These are phyloP conservation scores for Pythium rhizo-oryzae DNA, from an alignment of 352 stramenopile species.

Conservation along the genomic window DNA sequence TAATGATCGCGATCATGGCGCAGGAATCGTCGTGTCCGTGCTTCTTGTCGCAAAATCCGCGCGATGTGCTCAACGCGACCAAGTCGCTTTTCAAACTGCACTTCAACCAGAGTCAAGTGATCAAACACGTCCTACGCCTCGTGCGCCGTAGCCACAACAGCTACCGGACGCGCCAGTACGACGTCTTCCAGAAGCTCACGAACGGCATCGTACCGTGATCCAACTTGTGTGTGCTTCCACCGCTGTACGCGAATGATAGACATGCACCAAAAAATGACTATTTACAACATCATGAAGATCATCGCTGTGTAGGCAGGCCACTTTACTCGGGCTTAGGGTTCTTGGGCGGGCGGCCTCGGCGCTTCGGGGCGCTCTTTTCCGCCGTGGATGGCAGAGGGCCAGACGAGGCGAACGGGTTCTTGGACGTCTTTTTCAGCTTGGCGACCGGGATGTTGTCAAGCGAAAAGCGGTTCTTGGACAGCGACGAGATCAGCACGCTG, in stretches of 20 bases:
- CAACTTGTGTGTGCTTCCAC: too few relatives aligned
- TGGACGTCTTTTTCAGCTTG: conserved; percentile 80
- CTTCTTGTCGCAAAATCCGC: conserved; percentile 88
- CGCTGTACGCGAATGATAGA: conserved; percentile 18
- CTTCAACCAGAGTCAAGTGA: conserved; percentile 83
- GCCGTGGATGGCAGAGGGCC: not conserved
- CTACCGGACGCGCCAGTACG: conserved; percentile 91
- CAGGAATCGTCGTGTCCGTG: conserved; percentile 96
- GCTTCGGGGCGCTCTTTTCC: conserved; percentile 5
- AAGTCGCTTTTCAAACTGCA: conserved; percentile 83
- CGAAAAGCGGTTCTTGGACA: conserved; percentile 77
- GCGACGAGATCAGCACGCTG: conserved; percentile 57
- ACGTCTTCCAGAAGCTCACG: conserved; percentile 92
- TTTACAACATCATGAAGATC: conserved; percentile 18
- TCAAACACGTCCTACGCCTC: conserved; percentile 89
- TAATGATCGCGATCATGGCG: conserved; percentile 97
- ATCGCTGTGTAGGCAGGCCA: not conserved
- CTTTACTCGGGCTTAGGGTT: conserved; percentile 13
- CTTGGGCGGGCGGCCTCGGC: conserved; percentile 27
- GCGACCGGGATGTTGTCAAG: conserved; percentile 75
- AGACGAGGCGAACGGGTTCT: conserved; percentile 67
- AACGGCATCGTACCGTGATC: conserved; percentile 88
- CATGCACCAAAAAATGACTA: conserved; percentile 22
- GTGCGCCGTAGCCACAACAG: conserved; percentile 90
- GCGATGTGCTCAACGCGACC: conserved; percentile 73